Conservation (phyloP, 2,329 filamentous ascomycete genomes). For the Plectosphaerella plurivora region DNA sequence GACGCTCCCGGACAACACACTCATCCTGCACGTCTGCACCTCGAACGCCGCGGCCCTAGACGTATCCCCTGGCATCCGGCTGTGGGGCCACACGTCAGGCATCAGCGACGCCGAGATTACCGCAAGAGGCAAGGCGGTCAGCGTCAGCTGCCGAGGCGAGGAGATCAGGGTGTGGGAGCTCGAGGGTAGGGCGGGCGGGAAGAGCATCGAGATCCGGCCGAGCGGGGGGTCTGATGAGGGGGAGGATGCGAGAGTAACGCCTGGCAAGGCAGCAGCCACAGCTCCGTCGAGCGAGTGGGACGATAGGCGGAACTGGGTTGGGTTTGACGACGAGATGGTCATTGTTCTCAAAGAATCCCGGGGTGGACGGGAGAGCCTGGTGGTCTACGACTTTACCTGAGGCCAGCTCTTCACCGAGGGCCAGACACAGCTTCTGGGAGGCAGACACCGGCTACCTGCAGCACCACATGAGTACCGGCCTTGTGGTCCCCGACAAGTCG, state of each 20-base stretch:
- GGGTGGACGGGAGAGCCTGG: conserved; percentile 65
- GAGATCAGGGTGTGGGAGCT: conserved; percentile 87
- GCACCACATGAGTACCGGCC: too few relatives aligned
- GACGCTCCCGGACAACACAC: conserved; percentile 81
- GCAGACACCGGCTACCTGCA: too few relatives aligned
- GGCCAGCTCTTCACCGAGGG: neutral
- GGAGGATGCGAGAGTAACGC: conserved; percentile 13
- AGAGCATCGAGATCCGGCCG: conserved; percentile 47
- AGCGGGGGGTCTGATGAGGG: conserved; percentile 4
- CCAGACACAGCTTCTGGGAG: too few relatives aligned
- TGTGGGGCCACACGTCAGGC: conserved; percentile 90
- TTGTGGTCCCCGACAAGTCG: too few relatives aligned
- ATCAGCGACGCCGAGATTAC: conserved; percentile 84
- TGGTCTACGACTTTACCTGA: conserved; percentile 84
- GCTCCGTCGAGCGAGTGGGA: conserved; percentile 26
- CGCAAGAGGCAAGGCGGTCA: conserved; percentile 80
- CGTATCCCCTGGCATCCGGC: conserved; percentile 67
- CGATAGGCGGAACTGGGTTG: conserved; percentile 62
- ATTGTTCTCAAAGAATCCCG: conserved; percentile 72
- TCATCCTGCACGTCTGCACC: conserved; percentile 76
- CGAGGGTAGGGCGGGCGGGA: conserved; percentile 59
- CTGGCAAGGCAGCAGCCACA: conserved; percentile 8
- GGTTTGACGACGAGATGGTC: conserved; percentile 91
- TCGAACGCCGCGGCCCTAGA: conserved; percentile 63
- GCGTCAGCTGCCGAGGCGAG: conserved; percentile 75